These are phyloP conservation scores for Aspergillus fischeri DNA, from an alignment of 2,329 filamentous ascomycete genomes.

Conservation along the genomic window DNA sequence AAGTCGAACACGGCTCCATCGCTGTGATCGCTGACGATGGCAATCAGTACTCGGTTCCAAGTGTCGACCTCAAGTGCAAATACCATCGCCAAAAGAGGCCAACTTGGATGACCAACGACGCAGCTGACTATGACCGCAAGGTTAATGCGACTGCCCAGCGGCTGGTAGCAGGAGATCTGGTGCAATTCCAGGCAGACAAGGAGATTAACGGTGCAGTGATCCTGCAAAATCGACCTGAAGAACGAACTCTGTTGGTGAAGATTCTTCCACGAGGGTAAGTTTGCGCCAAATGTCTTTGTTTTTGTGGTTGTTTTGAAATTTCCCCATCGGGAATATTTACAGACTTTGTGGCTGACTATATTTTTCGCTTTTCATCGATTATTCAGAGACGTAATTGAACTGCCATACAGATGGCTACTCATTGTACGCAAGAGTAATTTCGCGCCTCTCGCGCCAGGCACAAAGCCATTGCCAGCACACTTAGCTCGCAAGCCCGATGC, in stretches of 20 bases:
- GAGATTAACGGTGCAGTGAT: slow-evolving; percentile 90
- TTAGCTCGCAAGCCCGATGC: slow-evolving; percentile 49
- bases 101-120: slow-evolving; percentile 65
- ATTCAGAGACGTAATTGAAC: slow-evolving; percentile 50
- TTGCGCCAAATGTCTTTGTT: neutral
- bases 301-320: slow-evolving; percentile 5
- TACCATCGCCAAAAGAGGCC: slow-evolving; percentile 88
- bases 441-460: slow-evolving; percentile 42
- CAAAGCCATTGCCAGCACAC: slow-evolving; percentile 45
- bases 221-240: slow-evolving; percentile 72
- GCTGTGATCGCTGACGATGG: slow-evolving; percentile 87
- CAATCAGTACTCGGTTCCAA: slow-evolving; percentile 85
- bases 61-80: slow-evolving; percentile 88
- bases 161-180: slow-evolving; percentile 68
- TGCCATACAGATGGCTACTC: slow-evolving; percentile 55
- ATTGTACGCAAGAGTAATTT: slow-evolving; percentile 49
- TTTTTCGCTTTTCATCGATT: slow-evolving; percentile 1
- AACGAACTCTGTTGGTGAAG: slow-evolving; percentile 73
- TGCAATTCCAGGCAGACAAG: slow-evolving; percentile 79
- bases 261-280: slow-evolving; percentile 79
- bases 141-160: slow-evolving; percentile 65
- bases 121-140: slow-evolving; percentile 65
- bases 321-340: slow-evolving; percentile 8
- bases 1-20: slow-evolving; percentile 81
- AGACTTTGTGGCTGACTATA: slow-evolving; percentile 9